Percentiles rank a stretch among this genome's conserved stretches.
phyloP scores from a whole-genome alignment of 2,329 filamentous ascomycete genomes.

The Monilinia polystroma region DNA sequence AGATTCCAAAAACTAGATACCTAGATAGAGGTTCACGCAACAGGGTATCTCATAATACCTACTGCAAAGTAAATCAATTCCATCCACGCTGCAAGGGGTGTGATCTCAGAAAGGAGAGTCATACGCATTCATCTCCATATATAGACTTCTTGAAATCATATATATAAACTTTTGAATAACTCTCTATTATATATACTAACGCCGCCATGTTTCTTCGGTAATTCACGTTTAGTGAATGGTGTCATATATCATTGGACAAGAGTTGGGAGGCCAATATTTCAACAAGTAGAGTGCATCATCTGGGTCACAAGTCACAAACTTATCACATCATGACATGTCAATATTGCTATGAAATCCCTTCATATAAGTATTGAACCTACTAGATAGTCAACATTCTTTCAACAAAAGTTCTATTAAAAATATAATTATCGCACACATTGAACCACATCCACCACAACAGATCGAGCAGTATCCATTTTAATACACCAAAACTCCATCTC shows the following conservation, averaged over 20 bases:
- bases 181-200: neutral
- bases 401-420: neutral
- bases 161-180: neutral
- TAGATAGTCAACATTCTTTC: too few relatives aligned
- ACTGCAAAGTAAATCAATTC: neutral
- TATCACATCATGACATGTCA: neutral
- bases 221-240: neutral
- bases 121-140: neutral
- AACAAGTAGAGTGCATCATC: neutral
- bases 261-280: neutral
- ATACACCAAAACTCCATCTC: neutral
- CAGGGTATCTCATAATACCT: neutral
- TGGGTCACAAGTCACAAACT: neutral
- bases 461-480: constrained; percentile 7
- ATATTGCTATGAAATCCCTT: neutral
- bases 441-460: neutral
- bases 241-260: neutral
- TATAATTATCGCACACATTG: neutral
- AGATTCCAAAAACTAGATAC: neutral
- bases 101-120: neutral
- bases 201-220: neutral
- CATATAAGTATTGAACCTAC: neutral
- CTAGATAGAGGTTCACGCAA: neutral
- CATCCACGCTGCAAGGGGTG: constrained; percentile 4
- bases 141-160: neutral